Base-by-base conservation (phyloP, 352 stramenopile species). In the Blastocystis sp. region DNA sequence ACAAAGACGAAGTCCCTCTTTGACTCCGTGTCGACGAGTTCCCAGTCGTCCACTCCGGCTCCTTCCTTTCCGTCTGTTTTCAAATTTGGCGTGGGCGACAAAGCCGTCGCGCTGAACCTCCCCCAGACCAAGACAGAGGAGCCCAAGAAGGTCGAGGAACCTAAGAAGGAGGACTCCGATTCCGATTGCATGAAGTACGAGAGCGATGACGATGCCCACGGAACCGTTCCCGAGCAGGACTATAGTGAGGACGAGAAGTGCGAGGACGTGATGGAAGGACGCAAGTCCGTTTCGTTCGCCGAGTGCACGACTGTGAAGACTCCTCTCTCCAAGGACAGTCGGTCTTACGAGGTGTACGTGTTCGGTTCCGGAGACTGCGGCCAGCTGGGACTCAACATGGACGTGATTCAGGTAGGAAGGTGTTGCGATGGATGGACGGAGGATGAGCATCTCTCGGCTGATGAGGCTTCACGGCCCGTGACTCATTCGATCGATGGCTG, bases 381-480 rank as follows among this genome's bases (percentile, higher is more conserved):
- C 11, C 67, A 78, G 32, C 67, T 78, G 1, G 67, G 67, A 54
- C n/a, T 78, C 18, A 14, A 29, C 7, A 56, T 29, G 9, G 46
- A 78, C 11, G n/a, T 38, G 11, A 14, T 63, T 32, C 67, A 78
- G 1, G 67, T 78, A 78, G 4, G 67, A 59, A 69, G 11, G 56
- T 34, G 8, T 61, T 57, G 3, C 44, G 24, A 8, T 34, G 53
- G n/a, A n/a, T 34, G 61, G 44, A 78, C 44, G 36, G 21, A 53
- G 36, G 64, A 76, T 76, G 64, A 76, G 14, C 8, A 38, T 78
- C 67, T 78, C 67, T 78, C 67, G 67, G 67, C 67, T 78, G 48
- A 61, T 59, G 48, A 78, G 44, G 49, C 67, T 38, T 56, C 4
- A 27, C 11, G 56, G 57, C 36, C 57, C 6, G 18, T 69, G 57